Evolutionary conservation across 2,329 filamentous ascomycete genomes (phyloP).

Genomic region (Talaromyces albobiverticillius): DNA sequence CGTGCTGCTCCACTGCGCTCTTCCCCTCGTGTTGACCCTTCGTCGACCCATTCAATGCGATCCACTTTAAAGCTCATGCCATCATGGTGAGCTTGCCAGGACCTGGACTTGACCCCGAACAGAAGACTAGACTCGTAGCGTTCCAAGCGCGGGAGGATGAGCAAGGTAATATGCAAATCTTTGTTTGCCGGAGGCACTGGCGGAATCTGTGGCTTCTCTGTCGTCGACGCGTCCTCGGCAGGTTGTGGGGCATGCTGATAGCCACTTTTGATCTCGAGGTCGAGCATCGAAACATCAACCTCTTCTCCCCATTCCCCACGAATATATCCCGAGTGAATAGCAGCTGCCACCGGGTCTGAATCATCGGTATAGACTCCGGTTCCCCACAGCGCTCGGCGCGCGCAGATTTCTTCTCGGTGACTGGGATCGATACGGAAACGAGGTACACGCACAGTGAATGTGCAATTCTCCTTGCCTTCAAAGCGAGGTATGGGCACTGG

Average conservation of each 20-base stretch:
- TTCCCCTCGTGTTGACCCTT: constrained; percentile 52
- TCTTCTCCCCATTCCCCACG: constrained; percentile 82
- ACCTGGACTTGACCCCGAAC: constrained; percentile 77
- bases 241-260: constrained; percentile 43
- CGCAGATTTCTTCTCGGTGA: constrained; percentile 78
- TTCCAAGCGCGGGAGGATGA: constrained; percentile 76
- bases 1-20: constrained; percentile 46
- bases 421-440: constrained; percentile 68
- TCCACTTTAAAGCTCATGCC: constrained; percentile 86
- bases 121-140: constrained; percentile 72
- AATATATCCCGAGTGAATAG: constrained; percentile 91
- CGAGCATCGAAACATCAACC: constrained; percentile 67
- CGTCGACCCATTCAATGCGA: constrained; percentile 80
- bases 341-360: constrained; percentile 86
- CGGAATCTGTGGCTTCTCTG: constrained; percentile 29
- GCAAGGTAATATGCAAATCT: constrained; percentile 81
- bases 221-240: constrained; percentile 11
- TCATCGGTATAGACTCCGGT: constrained; percentile 95
- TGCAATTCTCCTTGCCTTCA: constrained; percentile 79
- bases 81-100: constrained; percentile 75
- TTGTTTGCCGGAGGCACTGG: constrained; percentile 59
- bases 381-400: constrained; percentile 80
- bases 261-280: constrained; percentile 49
- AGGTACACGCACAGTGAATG: constrained; percentile 82
- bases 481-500: constrained; percentile 76